Base-by-base conservation (phyloP, 176 grass and related monocot genomes). In the Paspalum vaginatum region DNA sequence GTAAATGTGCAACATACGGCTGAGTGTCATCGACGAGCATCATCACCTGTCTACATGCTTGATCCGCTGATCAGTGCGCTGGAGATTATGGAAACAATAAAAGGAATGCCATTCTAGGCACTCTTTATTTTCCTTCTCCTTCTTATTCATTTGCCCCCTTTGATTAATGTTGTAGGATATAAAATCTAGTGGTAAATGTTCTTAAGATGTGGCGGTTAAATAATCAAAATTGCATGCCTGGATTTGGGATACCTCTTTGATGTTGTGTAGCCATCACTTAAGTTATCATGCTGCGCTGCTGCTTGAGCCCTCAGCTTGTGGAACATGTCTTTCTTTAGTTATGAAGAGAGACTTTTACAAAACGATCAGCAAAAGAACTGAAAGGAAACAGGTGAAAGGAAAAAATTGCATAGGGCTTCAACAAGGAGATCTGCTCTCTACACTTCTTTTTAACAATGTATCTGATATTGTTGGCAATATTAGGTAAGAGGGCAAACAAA, bases 71-170 rank as follows among this genome's bases (percentile, higher is more conserved):
- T 41, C 26, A 32, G 10, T 27, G 5, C 25, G 41, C 11, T 24
- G 41, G 50, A 77, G 47, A 51, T 77, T 17, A 70, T 85, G 45
- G 50, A 74, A 82, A 10, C 57, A 86, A 89, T 89, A 89, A 89
- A 72, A 77, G 20, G 48, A 83, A 74, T 82, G 65, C 50, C 27
- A 26, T 73, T 65, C 43, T 59, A 45, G 88, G 72, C 78, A 82
- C 44, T 13, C 8, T 68, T 47, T 26, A 4, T 72, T 77, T 17
- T 25, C 11, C 51, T 62, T 61, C 40, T 61, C 16, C 5, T 42
- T 63, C 24, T 40, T 40, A 2, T 45, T 21, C 21, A 58, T 61
- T 75, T 39, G 24, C 48, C 38, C 8, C 22, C 65, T 24, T n/a
- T 3, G 32, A 32, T 32, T n/a, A 39, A 63, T 76, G 25, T 76